A percentile compares a stretch with the other conserved stretches of the same genome.
Evolutionary conservation across 208 protist genomes (phyloP).

Genomic region (Leishmania arabica): DNA sequence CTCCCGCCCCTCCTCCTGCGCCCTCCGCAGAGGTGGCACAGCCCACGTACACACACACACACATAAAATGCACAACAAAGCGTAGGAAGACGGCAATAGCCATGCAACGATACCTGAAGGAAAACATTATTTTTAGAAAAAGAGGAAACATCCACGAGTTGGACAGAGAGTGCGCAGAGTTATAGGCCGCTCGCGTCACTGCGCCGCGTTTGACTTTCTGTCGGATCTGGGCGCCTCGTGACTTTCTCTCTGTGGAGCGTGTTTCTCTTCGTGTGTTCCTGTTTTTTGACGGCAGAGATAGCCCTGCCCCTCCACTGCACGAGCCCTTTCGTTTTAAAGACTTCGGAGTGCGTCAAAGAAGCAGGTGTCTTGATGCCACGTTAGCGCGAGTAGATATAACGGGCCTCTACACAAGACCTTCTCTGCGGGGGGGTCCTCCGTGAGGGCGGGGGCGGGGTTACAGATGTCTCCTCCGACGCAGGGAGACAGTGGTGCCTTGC

Average conservation of each 20-base stretch:
- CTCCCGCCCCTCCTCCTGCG: background rate
- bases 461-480: background rate
- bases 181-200: no score
- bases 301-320: background rate
- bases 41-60: background rate
- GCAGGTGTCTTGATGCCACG: background rate
- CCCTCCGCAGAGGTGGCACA: background rate
- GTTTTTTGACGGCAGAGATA: background rate
- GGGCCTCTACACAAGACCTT: background rate
- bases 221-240: background rate
- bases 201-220: background rate
- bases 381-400: background rate
- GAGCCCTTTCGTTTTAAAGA: background rate
- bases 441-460: background rate
- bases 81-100: background rate
- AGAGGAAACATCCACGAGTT: no score
- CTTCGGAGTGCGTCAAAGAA: background rate
- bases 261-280: background rate
- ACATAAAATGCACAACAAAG: background rate
- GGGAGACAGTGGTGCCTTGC: background rate
- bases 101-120: background rate
- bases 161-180: no score
- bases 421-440: background rate
- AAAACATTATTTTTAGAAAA: background rate
- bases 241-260: background rate